A percentile compares a stretch with the other conserved stretches of the same genome.
Conservation (phyloP, 148 eudicot genomes). For the Rhododendron kiyosumense region DNA sequence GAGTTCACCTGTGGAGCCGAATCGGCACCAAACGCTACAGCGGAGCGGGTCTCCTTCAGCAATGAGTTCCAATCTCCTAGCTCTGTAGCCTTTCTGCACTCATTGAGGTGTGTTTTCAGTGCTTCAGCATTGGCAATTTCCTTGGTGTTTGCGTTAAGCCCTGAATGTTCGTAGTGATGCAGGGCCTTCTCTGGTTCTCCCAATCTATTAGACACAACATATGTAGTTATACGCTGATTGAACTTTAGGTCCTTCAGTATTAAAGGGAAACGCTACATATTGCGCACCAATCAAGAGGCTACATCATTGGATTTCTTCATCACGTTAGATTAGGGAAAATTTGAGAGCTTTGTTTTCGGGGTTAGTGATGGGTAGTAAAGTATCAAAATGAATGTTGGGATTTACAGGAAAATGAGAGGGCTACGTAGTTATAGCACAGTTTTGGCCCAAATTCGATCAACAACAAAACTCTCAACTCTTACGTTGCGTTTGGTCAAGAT, state of each 20-base stretch:
- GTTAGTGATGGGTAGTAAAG: background rate
- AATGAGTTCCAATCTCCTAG: constrained; percentile 42
- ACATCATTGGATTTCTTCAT: background rate
- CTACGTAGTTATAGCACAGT: background rate
- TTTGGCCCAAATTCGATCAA: background rate
- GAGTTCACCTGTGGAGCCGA: constrained; percentile 53
- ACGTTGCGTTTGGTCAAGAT: background rate
- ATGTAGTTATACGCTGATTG: background rate
- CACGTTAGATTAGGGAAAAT: background rate
- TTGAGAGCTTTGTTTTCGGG: background rate
- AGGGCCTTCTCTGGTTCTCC: constrained; percentile 65
- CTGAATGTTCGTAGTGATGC: constrained; percentile 43
- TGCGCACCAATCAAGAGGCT: background rate
- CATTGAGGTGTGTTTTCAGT: constrained; percentile 34
- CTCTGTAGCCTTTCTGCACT: constrained; percentile 34
- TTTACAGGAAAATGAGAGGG: background rate
- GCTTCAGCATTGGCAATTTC: constrained; percentile 43
- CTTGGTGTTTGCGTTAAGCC: constrained; percentile 26
- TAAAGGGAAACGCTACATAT: background rate
- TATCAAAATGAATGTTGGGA: background rate
- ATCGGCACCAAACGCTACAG: constrained; percentile 48
- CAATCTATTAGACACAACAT: constrained; percentile 29
- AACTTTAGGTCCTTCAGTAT: background rate
- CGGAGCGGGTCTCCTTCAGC: constrained; percentile 34
- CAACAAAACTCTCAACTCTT: background rate